phyloP scores from a whole-genome alignment of 257 asterid genomes.

The Solanum chmielewskii region DNA sequence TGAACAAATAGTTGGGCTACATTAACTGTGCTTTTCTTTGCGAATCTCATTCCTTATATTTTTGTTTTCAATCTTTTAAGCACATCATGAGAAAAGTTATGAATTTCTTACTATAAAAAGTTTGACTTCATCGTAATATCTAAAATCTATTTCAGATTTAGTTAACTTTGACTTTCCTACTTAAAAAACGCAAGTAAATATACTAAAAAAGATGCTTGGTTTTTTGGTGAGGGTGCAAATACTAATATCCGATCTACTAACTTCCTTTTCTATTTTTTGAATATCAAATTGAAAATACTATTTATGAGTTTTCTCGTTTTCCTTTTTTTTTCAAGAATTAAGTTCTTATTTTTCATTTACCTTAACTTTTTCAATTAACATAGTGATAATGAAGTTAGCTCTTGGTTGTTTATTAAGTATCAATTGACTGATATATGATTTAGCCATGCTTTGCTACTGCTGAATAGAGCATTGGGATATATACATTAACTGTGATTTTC shows the following conservation, averaged over 20 bases:
- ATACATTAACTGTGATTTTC: neutral
- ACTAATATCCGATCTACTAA: neutral
- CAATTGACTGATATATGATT: neutral
- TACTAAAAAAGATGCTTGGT: neutral
- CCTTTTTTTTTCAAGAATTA: neutral
- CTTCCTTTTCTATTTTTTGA: neutral
- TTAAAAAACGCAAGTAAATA: no score
- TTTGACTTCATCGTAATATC: neutral
- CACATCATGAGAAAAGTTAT: no score
- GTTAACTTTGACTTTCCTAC: no score
- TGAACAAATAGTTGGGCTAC: neutral
- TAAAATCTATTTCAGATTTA: neutral
- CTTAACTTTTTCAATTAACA: no score
- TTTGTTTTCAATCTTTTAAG: no score
- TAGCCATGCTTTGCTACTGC: no score
- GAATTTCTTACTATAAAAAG: no score
- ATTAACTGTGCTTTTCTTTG: neutral
- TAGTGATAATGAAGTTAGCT: no score
- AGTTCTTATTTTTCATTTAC: neutral
- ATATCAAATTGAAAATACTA: neutral
- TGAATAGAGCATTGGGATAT: neutral
- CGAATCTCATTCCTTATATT: neutral
- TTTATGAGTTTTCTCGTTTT: neutral
- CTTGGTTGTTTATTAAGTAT: no score
- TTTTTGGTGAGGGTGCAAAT: neutral